A percentile compares a stretch with the other conserved stretches of the same genome.
phyloP scores from a whole-genome alignment of 2,329 filamentous ascomycete species.

The Pseudogymnoascus sp. region DNA sequence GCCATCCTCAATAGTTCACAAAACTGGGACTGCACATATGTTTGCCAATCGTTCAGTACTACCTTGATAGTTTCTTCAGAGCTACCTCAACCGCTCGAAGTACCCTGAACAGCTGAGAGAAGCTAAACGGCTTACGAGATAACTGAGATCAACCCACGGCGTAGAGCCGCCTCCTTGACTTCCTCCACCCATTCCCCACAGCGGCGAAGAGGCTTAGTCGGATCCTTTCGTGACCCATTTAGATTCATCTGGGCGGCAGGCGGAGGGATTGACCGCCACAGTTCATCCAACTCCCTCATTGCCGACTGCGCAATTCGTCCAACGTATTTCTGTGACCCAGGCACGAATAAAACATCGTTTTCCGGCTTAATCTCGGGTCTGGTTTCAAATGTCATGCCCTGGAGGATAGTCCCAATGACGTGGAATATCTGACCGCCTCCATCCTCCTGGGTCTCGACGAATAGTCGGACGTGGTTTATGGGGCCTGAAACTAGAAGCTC shows the following conservation, averaged over 20 bases:
- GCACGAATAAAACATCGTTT: not conserved
- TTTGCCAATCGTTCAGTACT: not conserved
- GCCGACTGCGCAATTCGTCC: slow-evolving; percentile 1
- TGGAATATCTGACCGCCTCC: not conserved
- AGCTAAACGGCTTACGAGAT: not conserved
- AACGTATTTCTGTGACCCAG: not conserved
- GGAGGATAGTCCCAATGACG: not conserved
- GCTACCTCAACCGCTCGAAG: too few relatives aligned
- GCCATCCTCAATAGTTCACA: not conserved
- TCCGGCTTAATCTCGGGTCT: not conserved
- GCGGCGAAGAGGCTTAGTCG: not conserved
- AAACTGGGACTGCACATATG: not conserved
- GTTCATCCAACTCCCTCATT: not conserved
- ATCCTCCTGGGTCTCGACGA: not conserved
- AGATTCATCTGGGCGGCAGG: slow-evolving; percentile 2
- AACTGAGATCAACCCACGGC: not conserved
- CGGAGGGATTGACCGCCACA: not conserved
- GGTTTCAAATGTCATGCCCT: not conserved
- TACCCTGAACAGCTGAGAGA: not conserved
- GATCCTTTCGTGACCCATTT: not conserved
- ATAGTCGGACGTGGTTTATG: not conserved
- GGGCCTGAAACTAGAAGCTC: not conserved
- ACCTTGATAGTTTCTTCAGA: too few relatives aligned
- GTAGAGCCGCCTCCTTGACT: not conserved
- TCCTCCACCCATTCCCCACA: not conserved